These are phyloP conservation scores for Austroboletus niveus DNA, from an alignment of 1,284 basidiomycete genomes.

Conservation along the genomic window DNA sequence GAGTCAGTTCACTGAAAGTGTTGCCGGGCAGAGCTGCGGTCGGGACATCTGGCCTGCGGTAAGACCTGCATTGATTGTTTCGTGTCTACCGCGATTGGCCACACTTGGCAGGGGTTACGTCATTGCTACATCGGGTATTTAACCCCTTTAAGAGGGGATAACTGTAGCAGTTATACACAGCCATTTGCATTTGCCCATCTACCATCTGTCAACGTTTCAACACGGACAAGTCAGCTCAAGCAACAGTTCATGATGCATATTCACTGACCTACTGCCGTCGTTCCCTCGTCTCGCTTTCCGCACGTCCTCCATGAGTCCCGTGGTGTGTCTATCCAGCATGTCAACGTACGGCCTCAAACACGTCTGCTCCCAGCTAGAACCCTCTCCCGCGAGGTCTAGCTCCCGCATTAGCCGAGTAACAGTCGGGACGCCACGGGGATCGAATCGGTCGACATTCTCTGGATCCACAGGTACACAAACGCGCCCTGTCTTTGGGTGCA, in stretches of 20 bases:
- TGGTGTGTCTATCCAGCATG: constrained; percentile 78
- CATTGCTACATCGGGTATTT: constrained; percentile 5
- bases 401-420: constrained; percentile 82
- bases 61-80: not conserved
- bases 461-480: constrained; percentile 95
- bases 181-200: not conserved
- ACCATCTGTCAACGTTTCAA: constrained; percentile 25
- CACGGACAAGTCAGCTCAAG: constrained; percentile 1
- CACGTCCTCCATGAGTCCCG: constrained; percentile 58
- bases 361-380: constrained; percentile 68
- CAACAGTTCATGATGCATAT: not conserved
- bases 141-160: not conserved
- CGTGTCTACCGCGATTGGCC: constrained; percentile 15
- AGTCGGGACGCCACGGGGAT: constrained; percentile 85
- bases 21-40: constrained; percentile 11
- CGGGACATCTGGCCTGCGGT: not conserved
- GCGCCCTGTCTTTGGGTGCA: constrained; percentile 95
- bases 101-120: constrained; percentile 1
- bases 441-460: constrained; percentile 74
- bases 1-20: not conserved
- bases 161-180: not conserved
- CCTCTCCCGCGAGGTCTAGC: constrained; percentile 54
- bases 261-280: constrained; percentile 14
- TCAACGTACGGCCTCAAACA: constrained; percentile 88
- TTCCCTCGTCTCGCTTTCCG: constrained; percentile 48